Evolutionary conservation across 257 asterid species (phyloP).

Genomic region (Scutellaria barbata): DNA sequence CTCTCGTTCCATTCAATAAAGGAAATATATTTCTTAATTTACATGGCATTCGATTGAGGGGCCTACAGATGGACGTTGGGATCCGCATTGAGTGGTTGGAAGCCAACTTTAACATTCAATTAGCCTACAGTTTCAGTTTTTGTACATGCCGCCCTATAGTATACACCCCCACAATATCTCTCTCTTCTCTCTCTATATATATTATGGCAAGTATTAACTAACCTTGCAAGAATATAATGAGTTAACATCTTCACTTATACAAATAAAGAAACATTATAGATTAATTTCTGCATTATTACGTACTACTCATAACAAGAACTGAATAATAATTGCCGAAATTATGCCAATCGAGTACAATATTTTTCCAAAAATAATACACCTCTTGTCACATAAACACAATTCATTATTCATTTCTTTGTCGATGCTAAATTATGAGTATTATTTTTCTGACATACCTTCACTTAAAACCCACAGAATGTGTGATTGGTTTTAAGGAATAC

Average conservation of each 20-base stretch:
- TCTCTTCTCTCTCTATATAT: background rate
- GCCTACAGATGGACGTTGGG: too few relatives aligned
- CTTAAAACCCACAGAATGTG: too few relatives aligned
- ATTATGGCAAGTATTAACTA: background rate
- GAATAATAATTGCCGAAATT: background rate
- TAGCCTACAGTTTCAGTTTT: conserved; percentile 59
- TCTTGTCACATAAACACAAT: too few relatives aligned
- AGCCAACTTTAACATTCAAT: conserved; percentile 50
- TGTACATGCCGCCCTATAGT: conserved; percentile 38
- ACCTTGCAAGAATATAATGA: background rate
- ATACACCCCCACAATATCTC: background rate
- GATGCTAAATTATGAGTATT: too few relatives aligned
- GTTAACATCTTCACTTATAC: background rate
- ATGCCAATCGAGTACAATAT: background rate
- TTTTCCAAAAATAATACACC: background rate
- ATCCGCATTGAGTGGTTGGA: too few relatives aligned
- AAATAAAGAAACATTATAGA: background rate
- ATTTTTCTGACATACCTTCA: too few relatives aligned
- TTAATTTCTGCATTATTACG: too few relatives aligned
- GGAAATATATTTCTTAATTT: too few relatives aligned
- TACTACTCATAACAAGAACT: background rate
- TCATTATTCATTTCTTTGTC: too few relatives aligned
- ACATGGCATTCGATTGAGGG: too few relatives aligned
- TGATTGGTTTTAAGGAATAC: too few relatives aligned
- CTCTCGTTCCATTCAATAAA: too few relatives aligned